Evolutionary conservation across 108 stramenopile species (phyloP), one percentile per base, ranked within the genome.

Genomic region (Fistulifera pelliculosa): DNA sequence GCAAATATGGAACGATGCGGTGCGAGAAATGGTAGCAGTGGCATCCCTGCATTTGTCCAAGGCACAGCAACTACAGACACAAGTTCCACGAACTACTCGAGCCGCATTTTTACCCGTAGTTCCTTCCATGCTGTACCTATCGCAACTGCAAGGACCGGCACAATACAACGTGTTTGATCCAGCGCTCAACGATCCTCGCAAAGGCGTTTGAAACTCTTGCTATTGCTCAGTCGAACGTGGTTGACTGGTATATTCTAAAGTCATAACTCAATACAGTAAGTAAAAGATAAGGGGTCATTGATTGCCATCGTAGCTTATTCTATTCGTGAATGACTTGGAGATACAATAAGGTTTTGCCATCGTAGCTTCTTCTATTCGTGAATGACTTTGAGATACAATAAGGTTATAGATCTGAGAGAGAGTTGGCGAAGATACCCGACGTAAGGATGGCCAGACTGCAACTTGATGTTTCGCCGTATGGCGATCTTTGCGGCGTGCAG

Each of bases 151-250:
- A 62, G 58, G 49, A n/a, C 41, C 48, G 24, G 71, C 60, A 44
- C 50, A 85, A 27, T 90, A 83, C 62, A 69, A 85, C 61, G 62
- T 90, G n/a, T 76, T 83, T 54, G 73, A 80, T 58, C 64, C 70
- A 15, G 73, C 62, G 48, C 25, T 69, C n/a, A 60, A 65, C 25
- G 56, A 61, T 31, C 52, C 53, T 28, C 44, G 17, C 31, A 35
- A 35, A 3, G 31, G 8, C 58, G 66, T 17, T 40, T 85, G 27
- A 54, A 26, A 27, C 49, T 80, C 25, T 60, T 81, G 54, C 35
- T 74, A 18, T 31, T 68, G 27, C 49, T 85, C 53, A 72, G 74
- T 14, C 64, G 79, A 49, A 70, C 79, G 24, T 85, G 83, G 83
- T 54, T 80, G 42, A 85, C 79, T 35, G 83, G 83, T 38, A 65